Evolutionary conservation across 768 basidiomycete species (phyloP), one percentile per base, ranked within the genome.

Genomic region (button mushroom (Agaricus bisporus)): DNA sequence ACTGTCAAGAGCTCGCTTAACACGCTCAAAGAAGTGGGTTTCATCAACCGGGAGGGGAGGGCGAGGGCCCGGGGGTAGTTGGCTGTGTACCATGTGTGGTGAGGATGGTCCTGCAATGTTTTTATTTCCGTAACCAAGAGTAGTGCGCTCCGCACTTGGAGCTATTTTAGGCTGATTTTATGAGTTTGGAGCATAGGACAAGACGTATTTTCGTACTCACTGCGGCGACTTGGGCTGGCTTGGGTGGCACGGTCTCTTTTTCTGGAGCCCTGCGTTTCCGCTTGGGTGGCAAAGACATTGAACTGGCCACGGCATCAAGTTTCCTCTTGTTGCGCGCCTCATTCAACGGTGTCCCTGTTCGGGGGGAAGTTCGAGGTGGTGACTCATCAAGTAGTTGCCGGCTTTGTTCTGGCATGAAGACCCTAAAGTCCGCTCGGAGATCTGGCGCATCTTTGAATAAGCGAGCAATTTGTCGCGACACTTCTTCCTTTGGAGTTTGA

Each of bases 1-100:
- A 57, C 78, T 84, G 52, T 86, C 84, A 41, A 92, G 71, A 1
- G 79, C 74, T 14, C 80, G 81, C 61, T 84, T 86, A 46, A 98
- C 92, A 25, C 88, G 87, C 55, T 97, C 94, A 66, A 99, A 99
- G 71, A 98, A 98, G 51, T 85, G 85, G 2, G 80, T 75, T 48
- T 93, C 70, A 55, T 77, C 74, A 41, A 68, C 68, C 9, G 65
- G 60, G 8, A 61, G 58, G 7, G 68, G 58, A 18, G 63, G 50
- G 36, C 64, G 66, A 15, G 64, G 51, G 5, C 63, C 67, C 2
- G 66, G 60, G 6, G 66, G 63, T 11, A 60, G 57, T 5, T 59
- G 59, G 47, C 63, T 64, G 39, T 67, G 72, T 48, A 54, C 52
- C 37, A 56, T 58, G 22, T 64, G 69, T n/a, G 70, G 68, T 1